These are phyloP conservation scores for Penicillium crystallinum DNA, from an alignment of 495 filamentous ascomycete genomes.

Conservation along the genomic window DNA sequence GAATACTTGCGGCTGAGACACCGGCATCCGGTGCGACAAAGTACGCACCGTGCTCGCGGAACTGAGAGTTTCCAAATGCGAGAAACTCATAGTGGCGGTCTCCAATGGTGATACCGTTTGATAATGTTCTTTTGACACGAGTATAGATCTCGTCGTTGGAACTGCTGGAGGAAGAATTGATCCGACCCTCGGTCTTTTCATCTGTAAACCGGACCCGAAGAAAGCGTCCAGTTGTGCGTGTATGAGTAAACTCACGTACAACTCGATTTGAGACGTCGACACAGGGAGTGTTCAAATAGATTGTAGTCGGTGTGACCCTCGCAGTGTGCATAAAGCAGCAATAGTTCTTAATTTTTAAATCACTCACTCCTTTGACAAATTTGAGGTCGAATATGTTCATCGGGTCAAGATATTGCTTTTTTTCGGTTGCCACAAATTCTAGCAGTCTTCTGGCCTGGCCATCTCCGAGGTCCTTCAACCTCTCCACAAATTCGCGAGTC, in stretches of 20 bases:
- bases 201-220: slow-evolving; percentile 90
- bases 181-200: slow-evolving; percentile 60
- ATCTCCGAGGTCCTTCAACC: slow-evolving; percentile 48
- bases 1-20: slow-evolving; percentile 66
- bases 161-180: slow-evolving; percentile 50
- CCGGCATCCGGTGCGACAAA: slow-evolving; percentile 66
- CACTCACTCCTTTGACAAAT: slow-evolving; percentile 39
- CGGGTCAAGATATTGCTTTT: slow-evolving; percentile 59
- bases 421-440: slow-evolving; percentile 57
- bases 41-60: slow-evolving; percentile 87
- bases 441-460: slow-evolving; percentile 49
- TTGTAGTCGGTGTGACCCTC: slow-evolving; percentile 73
- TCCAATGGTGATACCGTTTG: slow-evolving; percentile 76
- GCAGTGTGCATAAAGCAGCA: slow-evolving; percentile 72
- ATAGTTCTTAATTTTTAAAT: slow-evolving; percentile 58
- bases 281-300: slow-evolving; percentile 69
- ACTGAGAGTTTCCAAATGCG: slow-evolving; percentile 92
- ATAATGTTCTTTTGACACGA: slow-evolving; percentile 64
- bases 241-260: slow-evolving; percentile 60
- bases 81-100: slow-evolving; percentile 82
- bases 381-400: slow-evolving; percentile 64
- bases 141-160: slow-evolving; percentile 67
- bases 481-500: slow-evolving; percentile 55
- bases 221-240: slow-evolving; percentile 70
- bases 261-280: slow-evolving; percentile 88